phyloP scores from a whole-genome alignment of 2,329 filamentous ascomycete genomes.

The Stemphylium beticola region DNA sequence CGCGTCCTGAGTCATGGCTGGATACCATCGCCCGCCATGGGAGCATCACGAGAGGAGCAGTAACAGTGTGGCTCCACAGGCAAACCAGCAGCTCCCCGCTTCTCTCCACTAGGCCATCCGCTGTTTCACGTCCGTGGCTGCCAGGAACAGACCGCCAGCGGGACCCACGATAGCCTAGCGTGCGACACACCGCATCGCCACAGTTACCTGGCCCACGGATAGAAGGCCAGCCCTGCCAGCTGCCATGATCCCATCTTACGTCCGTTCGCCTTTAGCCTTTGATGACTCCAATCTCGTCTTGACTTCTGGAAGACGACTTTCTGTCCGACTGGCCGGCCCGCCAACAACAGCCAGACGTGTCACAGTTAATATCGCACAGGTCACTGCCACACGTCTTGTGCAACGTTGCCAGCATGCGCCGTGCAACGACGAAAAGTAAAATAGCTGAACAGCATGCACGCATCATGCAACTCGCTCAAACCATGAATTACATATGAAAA shows the following conservation, averaged over 20 bases:
- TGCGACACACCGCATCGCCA: conserved; percentile 34
- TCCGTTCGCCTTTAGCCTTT: too few relatives aligned
- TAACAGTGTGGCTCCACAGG: conserved; percentile 19
- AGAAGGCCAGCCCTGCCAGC: conserved; percentile 1
- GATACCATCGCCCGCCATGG: not conserved
- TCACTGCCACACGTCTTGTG: conserved; percentile 23
- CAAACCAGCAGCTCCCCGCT: conserved; percentile 19
- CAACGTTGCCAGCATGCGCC: conserved; percentile 30
- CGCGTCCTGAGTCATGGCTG: not conserved
- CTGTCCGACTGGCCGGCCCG: conserved; percentile 15
- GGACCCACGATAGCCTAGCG: conserved; percentile 11
- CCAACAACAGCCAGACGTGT: too few relatives aligned
- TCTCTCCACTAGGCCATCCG: conserved; percentile 26
- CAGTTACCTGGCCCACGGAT: conserved; percentile 16
- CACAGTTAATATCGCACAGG: conserved; percentile 13
- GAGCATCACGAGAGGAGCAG: conserved; percentile 1
- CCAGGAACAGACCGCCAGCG: conserved; percentile 22
- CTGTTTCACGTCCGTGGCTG: conserved; percentile 33
- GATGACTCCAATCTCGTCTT: not conserved
- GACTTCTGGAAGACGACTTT: conserved; percentile 17
- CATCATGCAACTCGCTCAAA: conserved; percentile 16
- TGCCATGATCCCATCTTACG: not conserved
- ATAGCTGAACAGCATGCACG: conserved; percentile 17
- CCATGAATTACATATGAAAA: conserved; percentile 16
- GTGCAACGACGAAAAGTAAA: conserved; percentile 29